Percentiles rank a stretch among this genome's conserved stretches.
phyloP scores from a whole-genome alignment of 108 stramenopile species.

The Epithemia pelagica region DNA sequence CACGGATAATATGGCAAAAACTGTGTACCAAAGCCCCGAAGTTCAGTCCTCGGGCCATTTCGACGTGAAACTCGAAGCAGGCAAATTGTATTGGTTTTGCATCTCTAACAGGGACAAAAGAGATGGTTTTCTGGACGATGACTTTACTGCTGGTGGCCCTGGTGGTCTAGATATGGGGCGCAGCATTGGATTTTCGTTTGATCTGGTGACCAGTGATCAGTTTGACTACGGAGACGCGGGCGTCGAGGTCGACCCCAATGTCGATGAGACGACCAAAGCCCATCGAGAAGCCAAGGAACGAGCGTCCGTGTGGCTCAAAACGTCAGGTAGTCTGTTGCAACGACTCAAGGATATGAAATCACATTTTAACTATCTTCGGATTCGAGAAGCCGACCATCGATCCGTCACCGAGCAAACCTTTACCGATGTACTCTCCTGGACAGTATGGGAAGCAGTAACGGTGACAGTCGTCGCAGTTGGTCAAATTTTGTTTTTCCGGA shows the following conservation, averaged over 20 bases:
- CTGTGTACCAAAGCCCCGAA: neutral
- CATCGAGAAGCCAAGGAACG: neutral
- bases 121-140: neutral
- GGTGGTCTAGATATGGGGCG: neutral
- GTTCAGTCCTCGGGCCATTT: neutral
- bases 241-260: neutral
- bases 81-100: neutral
- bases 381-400: constrained; percentile 47
- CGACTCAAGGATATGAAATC: constrained; percentile 17
- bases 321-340: constrained; percentile 5
- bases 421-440: constrained; percentile 45
- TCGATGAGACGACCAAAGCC: neutral
- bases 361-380: constrained; percentile 59
- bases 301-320: neutral
- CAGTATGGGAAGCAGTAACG: constrained; percentile 39
- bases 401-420: constrained; percentile 49
- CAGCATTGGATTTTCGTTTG: neutral
- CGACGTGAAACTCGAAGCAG: neutral
- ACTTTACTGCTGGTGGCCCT: neutral
- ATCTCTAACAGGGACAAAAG: neutral
- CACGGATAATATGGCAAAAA: neutral
- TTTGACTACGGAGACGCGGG: neutral
- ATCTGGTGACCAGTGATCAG: neutral
- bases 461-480: constrained; percentile 43
- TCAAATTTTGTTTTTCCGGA: constrained; percentile 62